phyloP scores from a whole-genome alignment of 345 rosid genomes.

The Atalantia buxifolia region DNA sequence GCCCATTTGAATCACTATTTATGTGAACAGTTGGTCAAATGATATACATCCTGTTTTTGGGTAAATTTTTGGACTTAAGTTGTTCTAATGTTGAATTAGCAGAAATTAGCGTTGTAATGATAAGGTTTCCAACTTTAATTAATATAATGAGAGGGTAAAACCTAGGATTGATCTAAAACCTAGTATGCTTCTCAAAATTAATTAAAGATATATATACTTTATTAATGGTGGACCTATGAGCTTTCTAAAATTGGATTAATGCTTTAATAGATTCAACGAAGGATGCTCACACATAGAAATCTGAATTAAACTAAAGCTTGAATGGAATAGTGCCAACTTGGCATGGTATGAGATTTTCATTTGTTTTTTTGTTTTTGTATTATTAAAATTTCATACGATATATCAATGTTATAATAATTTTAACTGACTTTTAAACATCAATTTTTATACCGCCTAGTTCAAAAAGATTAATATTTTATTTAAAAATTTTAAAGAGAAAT shows the following conservation, averaged over 20 bases:
- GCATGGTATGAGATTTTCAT: background rate
- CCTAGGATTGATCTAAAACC: background rate
- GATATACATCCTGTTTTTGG: background rate
- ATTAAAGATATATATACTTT: no score
- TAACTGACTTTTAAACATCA: no score
- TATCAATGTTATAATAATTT: no score
- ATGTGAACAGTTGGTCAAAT: conserved; percentile 14
- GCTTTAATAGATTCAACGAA: background rate
- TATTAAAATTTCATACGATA: no score
- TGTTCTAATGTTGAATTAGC: background rate
- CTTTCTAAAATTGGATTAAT: background rate
- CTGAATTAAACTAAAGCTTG: background rate
- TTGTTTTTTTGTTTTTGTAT: background rate
- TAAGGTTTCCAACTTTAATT: background rate
- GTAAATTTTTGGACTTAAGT: background rate
- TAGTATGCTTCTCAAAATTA: background rate
- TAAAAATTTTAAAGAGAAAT: background rate
- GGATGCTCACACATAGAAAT: background rate
- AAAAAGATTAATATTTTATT: no score
- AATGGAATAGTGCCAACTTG: background rate
- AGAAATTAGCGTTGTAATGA: background rate
- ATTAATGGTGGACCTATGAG: background rate
- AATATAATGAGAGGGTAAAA: background rate
- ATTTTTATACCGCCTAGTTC: no score
- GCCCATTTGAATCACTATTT: conserved; percentile 7